Percentiles rank a stretch among this genome's conserved stretches.
Conservation (phyloP, 176 grass and related monocot genomes). For the bread wheat (Triticum aestivum) region IWGSC_CS_RefSeq_v2.1 NC_057811.1:49891339-49891838, state of each 20-base stretch:
- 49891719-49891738: too few relatives aligned
- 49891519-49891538: accelerated
- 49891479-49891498: neutral
- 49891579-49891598: neutral
- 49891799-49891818: too few relatives aligned
- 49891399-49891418: neutral
- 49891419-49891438: neutral
- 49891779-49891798: too few relatives aligned
- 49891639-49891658: neutral
- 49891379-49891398: neutral
- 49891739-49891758: too few relatives aligned
- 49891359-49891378: neutral
- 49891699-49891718: too few relatives aligned
- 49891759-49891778: too few relatives aligned
- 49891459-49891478: neutral
- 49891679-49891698: too few relatives aligned
- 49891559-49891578: too few relatives aligned
- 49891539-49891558: neutral
- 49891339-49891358: neutral
- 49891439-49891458: neutral
- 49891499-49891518: neutral
- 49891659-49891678: too few relatives aligned
- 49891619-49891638: neutral
- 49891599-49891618: neutral
- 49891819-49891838: too few relatives aligned